phyloP scores from a whole-genome alignment of 306 rosid genomes.

The Castanea sativa region DNA sequence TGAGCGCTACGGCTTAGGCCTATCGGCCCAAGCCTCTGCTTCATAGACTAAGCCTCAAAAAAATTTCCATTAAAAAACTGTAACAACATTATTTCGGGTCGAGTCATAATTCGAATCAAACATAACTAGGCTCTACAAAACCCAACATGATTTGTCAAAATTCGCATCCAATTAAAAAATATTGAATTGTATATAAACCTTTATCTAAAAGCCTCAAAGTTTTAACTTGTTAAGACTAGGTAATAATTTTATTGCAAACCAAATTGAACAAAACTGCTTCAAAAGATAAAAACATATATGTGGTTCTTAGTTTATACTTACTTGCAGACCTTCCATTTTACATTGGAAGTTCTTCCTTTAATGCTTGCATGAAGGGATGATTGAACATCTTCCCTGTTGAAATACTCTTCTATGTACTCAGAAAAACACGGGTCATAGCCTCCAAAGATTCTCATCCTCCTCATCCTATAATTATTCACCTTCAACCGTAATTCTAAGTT shows the following conservation, averaged over 20 bases:
- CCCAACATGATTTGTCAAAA: too few species aligned
- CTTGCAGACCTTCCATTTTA: conserved; percentile 49
- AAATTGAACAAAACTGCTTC: background rate
- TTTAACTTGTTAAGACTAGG: too few species aligned
- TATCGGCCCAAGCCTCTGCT: too few species aligned
- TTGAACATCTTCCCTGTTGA: conserved; percentile 48
- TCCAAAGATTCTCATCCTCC: conserved; percentile 46
- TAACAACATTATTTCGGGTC: too few species aligned
- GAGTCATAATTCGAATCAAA: too few species aligned
- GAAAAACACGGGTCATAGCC: conserved; percentile 63
- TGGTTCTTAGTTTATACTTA: conserved; percentile 15
- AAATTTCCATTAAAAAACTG: too few species aligned
- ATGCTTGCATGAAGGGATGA: conserved; percentile 38
- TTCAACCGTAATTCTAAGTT: background rate
- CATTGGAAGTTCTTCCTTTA: conserved; percentile 16
- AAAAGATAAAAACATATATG: background rate
- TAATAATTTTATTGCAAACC: too few species aligned
- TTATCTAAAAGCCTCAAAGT: background rate
- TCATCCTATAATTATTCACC: conserved; percentile 15
- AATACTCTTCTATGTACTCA: conserved; percentile 40
- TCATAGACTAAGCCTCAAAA: too few species aligned
- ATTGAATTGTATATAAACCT: background rate
- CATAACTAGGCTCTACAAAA: too few species aligned
- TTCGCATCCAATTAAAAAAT: too few species aligned
- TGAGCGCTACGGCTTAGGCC: too few species aligned